Conservation (phyloP, 495 filamentous ascomycete species). For the Penicillium simplicissimum region DNA sequence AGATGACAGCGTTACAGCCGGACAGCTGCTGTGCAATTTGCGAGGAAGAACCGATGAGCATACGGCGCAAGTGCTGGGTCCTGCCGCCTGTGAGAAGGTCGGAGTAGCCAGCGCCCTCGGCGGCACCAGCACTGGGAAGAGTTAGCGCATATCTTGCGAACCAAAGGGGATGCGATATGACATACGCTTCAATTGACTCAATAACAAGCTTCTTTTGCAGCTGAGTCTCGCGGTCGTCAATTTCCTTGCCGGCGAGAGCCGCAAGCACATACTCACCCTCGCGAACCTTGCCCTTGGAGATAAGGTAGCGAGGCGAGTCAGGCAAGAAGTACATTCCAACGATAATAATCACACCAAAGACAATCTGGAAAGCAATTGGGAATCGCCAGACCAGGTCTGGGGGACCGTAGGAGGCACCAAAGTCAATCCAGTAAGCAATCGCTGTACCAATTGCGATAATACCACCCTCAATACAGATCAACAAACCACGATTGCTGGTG, state of each 20-base stretch:
- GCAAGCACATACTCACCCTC: conserved; percentile 71
- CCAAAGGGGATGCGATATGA: conserved; percentile 13
- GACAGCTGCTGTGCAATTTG: conserved; percentile 84
- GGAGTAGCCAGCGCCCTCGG: conserved; percentile 35
- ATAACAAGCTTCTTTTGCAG: conserved; percentile 67
- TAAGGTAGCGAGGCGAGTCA: conserved; percentile 76
- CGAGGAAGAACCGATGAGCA: conserved; percentile 55
- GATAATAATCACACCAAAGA: conserved; percentile 69
- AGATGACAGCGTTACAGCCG: conserved; percentile 81
- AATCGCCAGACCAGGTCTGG: conserved; percentile 71
- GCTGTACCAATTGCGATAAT: conserved; percentile 73
- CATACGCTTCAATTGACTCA: conserved; percentile 74
- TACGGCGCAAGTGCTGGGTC: conserved; percentile 49
- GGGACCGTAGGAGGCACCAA: conserved; percentile 70
- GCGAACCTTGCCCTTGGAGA: conserved; percentile 64
- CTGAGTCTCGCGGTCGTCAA: conserved; percentile 58
- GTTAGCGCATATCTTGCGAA: not conserved
- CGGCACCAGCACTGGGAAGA: conserved; percentile 34
- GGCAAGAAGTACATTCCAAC: conserved; percentile 66
- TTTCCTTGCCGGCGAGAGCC: conserved; percentile 61
- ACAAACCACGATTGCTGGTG: conserved; percentile 73
- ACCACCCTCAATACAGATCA: conserved; percentile 84
- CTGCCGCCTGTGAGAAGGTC: conserved; percentile 46
- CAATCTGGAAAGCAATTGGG: conserved; percentile 79
- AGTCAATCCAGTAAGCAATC: conserved; percentile 87